Percentiles rank a stretch among this genome's conserved stretches.
These are phyloP conservation scores for Friedmanniomyces endolithicus DNA, from an alignment of 495 filamentous ascomycete genomes.

Conservation along the genomic window DNA sequence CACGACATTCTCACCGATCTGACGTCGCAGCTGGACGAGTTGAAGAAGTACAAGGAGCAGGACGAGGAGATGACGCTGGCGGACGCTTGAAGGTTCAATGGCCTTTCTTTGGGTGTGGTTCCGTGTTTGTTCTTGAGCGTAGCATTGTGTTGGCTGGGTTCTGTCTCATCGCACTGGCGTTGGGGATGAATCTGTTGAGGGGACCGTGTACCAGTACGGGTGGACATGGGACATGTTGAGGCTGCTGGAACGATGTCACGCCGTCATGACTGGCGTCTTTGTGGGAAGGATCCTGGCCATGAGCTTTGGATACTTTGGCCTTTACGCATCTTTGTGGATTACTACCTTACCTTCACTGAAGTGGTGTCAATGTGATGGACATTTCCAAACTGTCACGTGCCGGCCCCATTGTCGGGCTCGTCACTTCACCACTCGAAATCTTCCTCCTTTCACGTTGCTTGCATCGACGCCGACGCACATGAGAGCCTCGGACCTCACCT, in stretches of 20 bases:
- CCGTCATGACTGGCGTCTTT: constrained; percentile 3
- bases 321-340: background rate
- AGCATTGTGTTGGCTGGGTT: background rate
- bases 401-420: too few relatives aligned
- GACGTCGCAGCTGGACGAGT: constrained; percentile 24
- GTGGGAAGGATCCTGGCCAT: background rate
- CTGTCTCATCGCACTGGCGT: background rate
- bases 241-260: constrained; percentile 1
- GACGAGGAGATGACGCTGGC: constrained; percentile 6
- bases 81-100: background rate
- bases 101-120: constrained; percentile 1
- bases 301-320: background rate
- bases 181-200: background rate
- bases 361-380: too few relatives aligned
- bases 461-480: background rate
- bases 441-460: background rate
- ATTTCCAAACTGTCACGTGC: too few relatives aligned
- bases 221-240: background rate
- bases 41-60: constrained; percentile 23
- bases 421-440: too few relatives aligned
- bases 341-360: too few relatives aligned
- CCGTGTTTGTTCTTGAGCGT: background rate
- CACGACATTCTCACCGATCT: constrained; percentile 28
- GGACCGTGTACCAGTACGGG: background rate
- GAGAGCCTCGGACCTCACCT: background rate